These are phyloP conservation scores for Epicoccum sorghinum DNA, from an alignment of 2,329 filamentous ascomycete genomes.

Conservation along the genomic window DNA sequence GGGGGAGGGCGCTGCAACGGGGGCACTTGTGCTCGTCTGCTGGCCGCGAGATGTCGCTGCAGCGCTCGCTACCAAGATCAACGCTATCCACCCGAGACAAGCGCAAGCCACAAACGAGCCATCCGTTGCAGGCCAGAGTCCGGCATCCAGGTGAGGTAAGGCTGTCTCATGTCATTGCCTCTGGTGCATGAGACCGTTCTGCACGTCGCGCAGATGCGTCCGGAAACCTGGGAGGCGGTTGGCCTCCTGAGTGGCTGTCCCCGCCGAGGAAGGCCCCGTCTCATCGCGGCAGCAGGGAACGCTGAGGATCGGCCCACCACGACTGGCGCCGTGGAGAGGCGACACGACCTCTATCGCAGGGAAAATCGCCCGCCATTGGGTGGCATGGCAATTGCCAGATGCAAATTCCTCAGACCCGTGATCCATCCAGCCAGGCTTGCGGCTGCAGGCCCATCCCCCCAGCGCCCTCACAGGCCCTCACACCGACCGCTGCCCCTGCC, in stretches of 20 bases:
- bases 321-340: constrained; percentile 20
- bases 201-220: constrained; percentile 31
- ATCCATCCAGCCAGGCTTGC: constrained; percentile 4
- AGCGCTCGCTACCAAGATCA: constrained; percentile 17
- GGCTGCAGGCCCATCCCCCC: constrained; percentile 15
- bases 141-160: constrained; percentile 30
- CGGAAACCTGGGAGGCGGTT: constrained; percentile 35
- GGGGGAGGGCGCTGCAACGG: not conserved
- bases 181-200: constrained; percentile 32
- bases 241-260: constrained; percentile 24
- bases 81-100: constrained; percentile 18
- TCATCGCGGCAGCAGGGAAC: constrained; percentile 14
- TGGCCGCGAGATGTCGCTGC: constrained; percentile 17
- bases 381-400: constrained; percentile 14
- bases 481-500: constrained; percentile 14
- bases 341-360: constrained; percentile 23
- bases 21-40: constrained; percentile 9
- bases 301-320: constrained; percentile 14
- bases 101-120: constrained; percentile 26
- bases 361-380: constrained; percentile 20
- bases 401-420: constrained; percentile 11
- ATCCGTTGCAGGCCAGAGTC: constrained; percentile 27
- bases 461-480: constrained; percentile 9
- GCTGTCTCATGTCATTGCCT: constrained; percentile 31
- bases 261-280: constrained; percentile 12